Percentiles rank a stretch among this genome's conserved stretches.
Evolutionary conservation across 169 alveolate genomes (phyloP).

Genomic region (Eimeria zaria): DNA sequence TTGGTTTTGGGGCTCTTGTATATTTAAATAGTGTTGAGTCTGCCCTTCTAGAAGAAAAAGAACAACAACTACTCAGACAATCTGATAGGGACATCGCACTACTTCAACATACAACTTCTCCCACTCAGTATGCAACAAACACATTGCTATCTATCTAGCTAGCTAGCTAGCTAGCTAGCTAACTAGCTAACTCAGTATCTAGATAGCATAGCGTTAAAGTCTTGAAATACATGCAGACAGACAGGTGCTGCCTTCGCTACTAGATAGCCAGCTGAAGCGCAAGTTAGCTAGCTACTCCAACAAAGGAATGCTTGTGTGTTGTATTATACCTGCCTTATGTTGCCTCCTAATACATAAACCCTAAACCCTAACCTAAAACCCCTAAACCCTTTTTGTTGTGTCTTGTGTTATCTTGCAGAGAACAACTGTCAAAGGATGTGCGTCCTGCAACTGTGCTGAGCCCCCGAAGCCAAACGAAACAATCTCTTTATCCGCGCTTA

Average conservation of each 20-base stretch:
- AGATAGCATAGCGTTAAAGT: too few species aligned
- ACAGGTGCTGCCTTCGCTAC: not conserved
- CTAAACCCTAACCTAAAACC: too few species aligned
- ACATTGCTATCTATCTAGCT: not conserved
- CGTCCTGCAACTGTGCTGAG: not conserved
- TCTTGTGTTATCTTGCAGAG: not conserved
- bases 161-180: not conserved
- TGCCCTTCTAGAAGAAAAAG: conserved; percentile 86
- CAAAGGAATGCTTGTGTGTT: not conserved
- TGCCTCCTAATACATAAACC: not conserved
- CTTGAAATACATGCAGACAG: too few species aligned
- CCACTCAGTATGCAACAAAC: conserved; percentile 1
- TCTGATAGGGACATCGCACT: conserved; percentile 13
- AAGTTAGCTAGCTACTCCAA: not conserved
- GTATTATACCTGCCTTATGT: not conserved
- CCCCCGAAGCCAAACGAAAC: conserved; percentile 40
- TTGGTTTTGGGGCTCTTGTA: conserved; percentile 89
- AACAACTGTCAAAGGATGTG: conserved; percentile 5
- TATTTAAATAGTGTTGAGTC: conserved; percentile 89
- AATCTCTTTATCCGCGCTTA: conserved; percentile 32
- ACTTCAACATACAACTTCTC: not conserved
- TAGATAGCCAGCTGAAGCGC: not conserved
- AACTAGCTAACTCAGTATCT: too few species aligned
- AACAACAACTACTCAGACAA: conserved; percentile 27
- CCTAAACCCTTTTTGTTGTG: too few species aligned